phyloP scores from a whole-genome alignment of 148 eudicot genomes.

The Cornus suecica region DNA sequence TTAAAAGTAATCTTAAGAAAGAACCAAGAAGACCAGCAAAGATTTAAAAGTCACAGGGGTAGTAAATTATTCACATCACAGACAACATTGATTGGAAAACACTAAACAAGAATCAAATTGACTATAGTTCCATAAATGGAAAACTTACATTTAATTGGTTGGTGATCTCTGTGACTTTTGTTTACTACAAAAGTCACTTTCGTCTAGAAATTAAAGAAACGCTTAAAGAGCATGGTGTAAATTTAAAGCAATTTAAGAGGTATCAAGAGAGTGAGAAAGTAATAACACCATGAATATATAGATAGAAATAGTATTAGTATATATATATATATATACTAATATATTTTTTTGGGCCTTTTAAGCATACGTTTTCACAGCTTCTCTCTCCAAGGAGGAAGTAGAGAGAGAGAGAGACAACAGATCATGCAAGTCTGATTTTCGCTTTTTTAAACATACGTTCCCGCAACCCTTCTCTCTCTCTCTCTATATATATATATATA shows the following conservation, averaged over 20 bases:
- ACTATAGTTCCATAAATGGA: not conserved
- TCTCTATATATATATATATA: too few species aligned
- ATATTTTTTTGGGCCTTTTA: not conserved
- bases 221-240: not conserved
- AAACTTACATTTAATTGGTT: not conserved
- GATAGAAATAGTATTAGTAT: not conserved
- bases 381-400: not conserved
- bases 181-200: not conserved
- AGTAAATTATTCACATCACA: not conserved
- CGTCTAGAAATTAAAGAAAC: too few species aligned
- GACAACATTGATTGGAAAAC: constrained; percentile 6
- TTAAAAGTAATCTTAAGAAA: not conserved
- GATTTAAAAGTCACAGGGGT: not conserved
- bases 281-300: too few species aligned
- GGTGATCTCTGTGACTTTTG: not conserved
- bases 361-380: not conserved
- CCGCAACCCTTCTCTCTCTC: not conserved
- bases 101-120: not conserved
- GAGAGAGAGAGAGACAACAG: too few species aligned
- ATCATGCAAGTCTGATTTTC: not conserved
- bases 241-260: not conserved
- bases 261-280: not conserved
- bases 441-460: not conserved
- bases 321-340: too few species aligned
- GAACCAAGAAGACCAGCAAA: not conserved